Base-by-base conservation (phyloP, 192 early-diverging fungal genomes). In the Backusella sp. region DNA sequence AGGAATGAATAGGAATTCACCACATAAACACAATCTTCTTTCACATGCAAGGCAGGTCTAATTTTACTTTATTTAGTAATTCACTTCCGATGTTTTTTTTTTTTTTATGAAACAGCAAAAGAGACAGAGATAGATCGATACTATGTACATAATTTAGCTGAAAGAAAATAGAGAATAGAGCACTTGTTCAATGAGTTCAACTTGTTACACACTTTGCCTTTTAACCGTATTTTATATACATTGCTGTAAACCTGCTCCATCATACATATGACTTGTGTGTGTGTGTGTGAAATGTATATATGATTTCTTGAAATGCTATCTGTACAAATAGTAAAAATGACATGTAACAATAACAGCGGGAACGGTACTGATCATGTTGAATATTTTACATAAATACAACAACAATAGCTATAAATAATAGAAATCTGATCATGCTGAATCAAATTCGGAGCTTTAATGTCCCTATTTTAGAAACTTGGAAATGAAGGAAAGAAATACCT, bases 41-140 rank as follows among this genome's bases (percentile, higher is more conserved):
- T 62, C 56, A 62, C 56, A 62, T 62, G 56, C 23, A 28, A 28
- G 9, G 56, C 23, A 28, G 11, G 23, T 62, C 56, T 62, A 62
- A 26, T 62, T 59, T 62, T 62, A 62, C 56, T 62, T 62, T 62
- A 62, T 62, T 62, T 62, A 23, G 56, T 62, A 28, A 28, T 62
- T 14, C 56, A 62, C 26, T 62, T 62, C 56, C 21, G 56, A 28
- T 62, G 1, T 26, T 62, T 28, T 56, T 62, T 62, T n/a, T n/a
- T n/a, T 21, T 62, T 62, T 28, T 62, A 23, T 62, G 56, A 59
- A 59, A 59, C 56, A 59, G 23, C 56, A 59, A 59, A 11, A 59
- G 11, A 62, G 9, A 62, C 19, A 62, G 21, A 62, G 0, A 12
- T 28, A 12, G 11, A 62, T 62, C 46, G n/a, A 49, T 49, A 6